These are phyloP conservation scores for Crithidia bombi DNA, from an alignment of 208 protist genomes.

Conservation along the genomic window DNA sequence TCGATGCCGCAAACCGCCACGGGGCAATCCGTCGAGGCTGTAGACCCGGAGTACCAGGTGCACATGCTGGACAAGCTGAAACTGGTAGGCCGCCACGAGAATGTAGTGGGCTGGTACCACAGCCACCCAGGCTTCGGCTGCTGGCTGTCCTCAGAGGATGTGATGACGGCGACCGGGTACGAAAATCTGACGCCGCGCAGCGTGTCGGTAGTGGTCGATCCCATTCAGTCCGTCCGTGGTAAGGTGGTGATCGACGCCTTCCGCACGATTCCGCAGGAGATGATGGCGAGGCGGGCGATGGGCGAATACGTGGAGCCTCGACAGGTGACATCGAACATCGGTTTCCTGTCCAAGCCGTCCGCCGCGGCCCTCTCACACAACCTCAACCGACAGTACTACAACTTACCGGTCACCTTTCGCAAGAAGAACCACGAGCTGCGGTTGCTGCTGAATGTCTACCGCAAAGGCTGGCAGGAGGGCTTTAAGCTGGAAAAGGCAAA, in stretches of 20 bases:
- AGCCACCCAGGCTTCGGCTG: slow-evolving; percentile 99
- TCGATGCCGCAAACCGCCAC: slow-evolving; percentile 99
- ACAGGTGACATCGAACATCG: slow-evolving; percentile 99
- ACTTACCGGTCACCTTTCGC: slow-evolving; percentile 98
- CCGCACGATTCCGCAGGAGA: slow-evolving; percentile 95
- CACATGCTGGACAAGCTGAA: slow-evolving; percentile 99
- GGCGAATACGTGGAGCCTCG: slow-evolving; percentile 92
- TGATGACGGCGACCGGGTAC: slow-evolving; percentile 98
- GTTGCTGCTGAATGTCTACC: slow-evolving; percentile 99
- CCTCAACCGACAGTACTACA: slow-evolving; percentile 99
- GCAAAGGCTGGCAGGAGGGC: slow-evolving; percentile 98
- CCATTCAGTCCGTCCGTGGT: slow-evolving; percentile 99
- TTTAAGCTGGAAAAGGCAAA: slow-evolving; percentile 88
- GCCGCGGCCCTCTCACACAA: slow-evolving; percentile 98
- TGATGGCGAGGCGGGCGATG: slow-evolving; percentile 89
- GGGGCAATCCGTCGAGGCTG: slow-evolving; percentile 98
- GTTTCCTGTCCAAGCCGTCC: slow-evolving; percentile 98
- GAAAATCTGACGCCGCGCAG: slow-evolving; percentile 97
- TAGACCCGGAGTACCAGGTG: slow-evolving; percentile 99
- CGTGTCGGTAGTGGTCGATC: slow-evolving; percentile 99
- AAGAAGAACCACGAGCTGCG: slow-evolving; percentile 99
- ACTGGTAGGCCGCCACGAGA: slow-evolving; percentile 98
- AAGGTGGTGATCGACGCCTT: slow-evolving; percentile 99
- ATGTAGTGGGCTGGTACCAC: slow-evolving; percentile 99
- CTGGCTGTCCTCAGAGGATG: slow-evolving; percentile 99